phyloP scores from a whole-genome alignment of 2,329 filamentous ascomycete species.

The Arthrocladium fulminans region DNA sequence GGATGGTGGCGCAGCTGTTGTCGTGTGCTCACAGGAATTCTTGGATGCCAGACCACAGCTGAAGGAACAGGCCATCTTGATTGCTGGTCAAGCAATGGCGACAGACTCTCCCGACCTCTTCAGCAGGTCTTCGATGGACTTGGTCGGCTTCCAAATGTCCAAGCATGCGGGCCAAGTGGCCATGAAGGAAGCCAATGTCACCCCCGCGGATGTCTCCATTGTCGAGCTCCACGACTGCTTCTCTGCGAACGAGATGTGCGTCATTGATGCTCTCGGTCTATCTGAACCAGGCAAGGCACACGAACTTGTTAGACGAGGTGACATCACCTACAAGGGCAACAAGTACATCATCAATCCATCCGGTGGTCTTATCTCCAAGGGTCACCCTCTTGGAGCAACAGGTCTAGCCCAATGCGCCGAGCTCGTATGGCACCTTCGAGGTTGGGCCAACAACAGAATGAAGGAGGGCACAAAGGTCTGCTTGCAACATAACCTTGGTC shows the following conservation, averaged over 20 bases:
- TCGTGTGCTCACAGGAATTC: conserved; percentile 83
- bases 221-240: conserved; percentile 97
- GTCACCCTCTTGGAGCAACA: conserved; percentile 80
- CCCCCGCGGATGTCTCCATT: conserved; percentile 62
- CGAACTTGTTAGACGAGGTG: conserved; percentile 75
- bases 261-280: conserved; percentile 77
- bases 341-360: conserved; percentile 81
- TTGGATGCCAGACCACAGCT: conserved; percentile 76
- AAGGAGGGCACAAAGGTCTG: conserved; percentile 60
- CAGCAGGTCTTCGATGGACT: conserved; percentile 70
- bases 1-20: conserved; percentile 79
- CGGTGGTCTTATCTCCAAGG: conserved; percentile 90
- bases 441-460: conserved; percentile 87
- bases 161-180: conserved; percentile 60
- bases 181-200: conserved; percentile 62
- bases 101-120: conserved; percentile 76
- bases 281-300: conserved; percentile 74
- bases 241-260: conserved; percentile 86
- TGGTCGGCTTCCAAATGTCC: conserved; percentile 84
- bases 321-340: conserved; percentile 77
- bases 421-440: conserved; percentile 87
- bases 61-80: conserved; percentile 70
- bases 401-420: conserved; percentile 95
- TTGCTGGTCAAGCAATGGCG: conserved; percentile 80
- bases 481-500: conserved; percentile 85